Base-by-base conservation (phyloP, 331 rosid species). In the Acacia concinna region DNA sequence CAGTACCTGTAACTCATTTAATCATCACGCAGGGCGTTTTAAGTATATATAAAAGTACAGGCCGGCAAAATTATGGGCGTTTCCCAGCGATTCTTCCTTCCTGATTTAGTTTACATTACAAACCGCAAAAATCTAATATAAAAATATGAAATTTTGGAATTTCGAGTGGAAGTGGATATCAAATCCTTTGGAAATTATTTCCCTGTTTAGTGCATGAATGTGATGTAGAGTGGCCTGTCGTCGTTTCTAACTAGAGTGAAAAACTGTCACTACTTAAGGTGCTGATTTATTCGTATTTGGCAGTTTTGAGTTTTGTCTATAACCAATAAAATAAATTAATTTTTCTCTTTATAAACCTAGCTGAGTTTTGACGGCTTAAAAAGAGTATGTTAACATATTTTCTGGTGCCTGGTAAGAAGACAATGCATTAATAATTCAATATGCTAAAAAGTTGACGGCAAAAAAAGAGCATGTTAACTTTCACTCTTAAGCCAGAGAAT, bases 11-110 rank as follows among this genome's bases (percentile, higher is more conserved):
- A n/a, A n/a, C n/a, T n/a, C 72, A 27, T 71, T 71, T 76, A 70
- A 77, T 56, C 72, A 27, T 71, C 66, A 71, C 69, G 82, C 66
- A 57, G 72, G 80, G 20, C 35, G 38, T 32, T 77, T 73, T 28
- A 65, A 67, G 32, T 34, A 44, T n/a, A n/a, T n/a, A n/a, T n/a
- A n/a, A n/a, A n/a, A n/a, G n/a, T n/a, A n/a, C 73, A 43, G 83
- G 62, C 59, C n/a, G 15, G 28, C 27, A 28, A 56, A 63, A 56
- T 31, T 27, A 28, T 57, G 4, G 40, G 60, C 71, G 18, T 57
- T 59, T 34, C 69, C 13, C 43, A 40, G 30, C 37, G n/a, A 40
- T 40, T 8, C 31, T 56, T 9, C 54, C 68, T 6, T 73, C 18
- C 41, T 59, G 30, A 51, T 41, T 75, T 57, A 25, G 69, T 27